Evolutionary conservation across 768 basidiomycete species (phyloP).

Genomic region (Termitomyces sp.): DNA sequence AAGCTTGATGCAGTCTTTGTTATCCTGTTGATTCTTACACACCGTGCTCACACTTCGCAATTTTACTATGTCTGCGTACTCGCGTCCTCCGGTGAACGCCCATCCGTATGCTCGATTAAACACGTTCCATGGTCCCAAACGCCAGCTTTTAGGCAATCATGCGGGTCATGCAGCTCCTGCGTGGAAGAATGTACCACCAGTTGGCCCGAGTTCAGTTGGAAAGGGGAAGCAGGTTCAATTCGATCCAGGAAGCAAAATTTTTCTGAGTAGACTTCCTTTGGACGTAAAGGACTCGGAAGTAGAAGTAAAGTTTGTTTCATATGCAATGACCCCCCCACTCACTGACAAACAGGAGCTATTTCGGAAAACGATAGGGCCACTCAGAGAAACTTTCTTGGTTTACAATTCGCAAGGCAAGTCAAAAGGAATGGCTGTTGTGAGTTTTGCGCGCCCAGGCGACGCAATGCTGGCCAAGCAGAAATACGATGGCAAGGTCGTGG

Average conservation of each 20-base stretch:
- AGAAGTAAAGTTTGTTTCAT: slow-evolving; percentile 38
- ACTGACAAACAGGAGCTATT: slow-evolving; percentile 54
- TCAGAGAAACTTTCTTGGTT: slow-evolving; percentile 64
- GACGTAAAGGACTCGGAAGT: slow-evolving; percentile 68
- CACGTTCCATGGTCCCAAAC: slow-evolving; percentile 48
- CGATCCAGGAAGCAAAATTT: slow-evolving; percentile 57
- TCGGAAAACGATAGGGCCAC: slow-evolving; percentile 67
- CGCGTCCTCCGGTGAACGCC: slow-evolving; percentile 11
- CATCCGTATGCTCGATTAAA: slow-evolving; percentile 30
- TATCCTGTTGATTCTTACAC: neutral
- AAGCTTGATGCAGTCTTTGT: neutral
- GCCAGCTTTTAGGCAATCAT: slow-evolving; percentile 50
- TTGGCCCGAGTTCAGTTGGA: slow-evolving; percentile 12
- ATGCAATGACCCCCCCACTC: neutral
- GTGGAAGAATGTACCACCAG: slow-evolving; percentile 39
- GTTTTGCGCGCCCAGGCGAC: slow-evolving; percentile 58
- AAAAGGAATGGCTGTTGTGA: slow-evolving; percentile 76
- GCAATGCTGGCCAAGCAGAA: slow-evolving; percentile 58
- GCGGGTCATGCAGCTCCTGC: slow-evolving; percentile 54
- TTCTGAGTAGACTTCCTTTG: slow-evolving; percentile 58
- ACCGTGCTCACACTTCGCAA: neutral
- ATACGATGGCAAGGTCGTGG: slow-evolving; percentile 74
- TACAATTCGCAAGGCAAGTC: slow-evolving; percentile 72
- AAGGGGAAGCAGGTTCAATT: slow-evolving; percentile 25
- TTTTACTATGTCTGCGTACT: neutral